Evolutionary conservation across 768 basidiomycete genomes (phyloP).

Genomic region (Lyophyllum semitale): DNA sequence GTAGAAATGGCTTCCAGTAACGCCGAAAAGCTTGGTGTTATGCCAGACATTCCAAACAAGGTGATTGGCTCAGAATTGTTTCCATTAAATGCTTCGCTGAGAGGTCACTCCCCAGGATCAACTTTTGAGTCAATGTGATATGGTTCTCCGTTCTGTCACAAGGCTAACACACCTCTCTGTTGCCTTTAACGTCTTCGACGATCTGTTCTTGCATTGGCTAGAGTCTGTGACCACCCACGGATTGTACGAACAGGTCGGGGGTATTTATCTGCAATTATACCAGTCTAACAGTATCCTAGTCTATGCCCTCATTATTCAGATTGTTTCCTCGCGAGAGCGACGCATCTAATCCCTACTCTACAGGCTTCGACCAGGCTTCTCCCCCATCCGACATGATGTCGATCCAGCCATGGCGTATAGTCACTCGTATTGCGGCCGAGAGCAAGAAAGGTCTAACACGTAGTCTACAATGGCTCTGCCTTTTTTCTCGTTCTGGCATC

Average conservation of each 20-base stretch:
- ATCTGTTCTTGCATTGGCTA: conserved; percentile 62
- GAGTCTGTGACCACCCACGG: conserved; percentile 39
- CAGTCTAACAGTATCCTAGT: conserved; percentile 30
- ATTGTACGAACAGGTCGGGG: conserved; percentile 39
- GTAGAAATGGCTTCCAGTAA: conserved; percentile 31
- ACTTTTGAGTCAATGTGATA: conserved; percentile 32
- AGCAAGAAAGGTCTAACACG: conserved; percentile 44
- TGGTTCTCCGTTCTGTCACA: conserved; percentile 50
- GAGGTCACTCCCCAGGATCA: background rate
- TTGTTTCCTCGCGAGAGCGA: conserved; percentile 60
- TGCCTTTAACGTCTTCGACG: conserved; percentile 58
- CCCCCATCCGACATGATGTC: conserved; percentile 28
- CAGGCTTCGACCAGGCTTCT: conserved; percentile 30
- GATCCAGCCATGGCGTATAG: conserved; percentile 57
- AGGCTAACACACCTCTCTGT: conserved; percentile 55
- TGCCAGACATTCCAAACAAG: conserved; percentile 11
- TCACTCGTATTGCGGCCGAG: conserved; percentile 44
- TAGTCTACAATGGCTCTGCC: conserved; percentile 59
- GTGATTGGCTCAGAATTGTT: background rate
- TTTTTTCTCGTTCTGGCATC: conserved; percentile 65
- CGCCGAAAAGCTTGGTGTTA: conserved; percentile 12
- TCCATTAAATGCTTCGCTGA: background rate
- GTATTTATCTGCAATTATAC: conserved; percentile 1
- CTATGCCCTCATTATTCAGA: conserved; percentile 53
- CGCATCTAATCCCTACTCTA: conserved; percentile 38